Evolutionary conservation across 352 stramenopile genomes (phyloP).

Genomic region (Phytophthora syringae): DNA sequence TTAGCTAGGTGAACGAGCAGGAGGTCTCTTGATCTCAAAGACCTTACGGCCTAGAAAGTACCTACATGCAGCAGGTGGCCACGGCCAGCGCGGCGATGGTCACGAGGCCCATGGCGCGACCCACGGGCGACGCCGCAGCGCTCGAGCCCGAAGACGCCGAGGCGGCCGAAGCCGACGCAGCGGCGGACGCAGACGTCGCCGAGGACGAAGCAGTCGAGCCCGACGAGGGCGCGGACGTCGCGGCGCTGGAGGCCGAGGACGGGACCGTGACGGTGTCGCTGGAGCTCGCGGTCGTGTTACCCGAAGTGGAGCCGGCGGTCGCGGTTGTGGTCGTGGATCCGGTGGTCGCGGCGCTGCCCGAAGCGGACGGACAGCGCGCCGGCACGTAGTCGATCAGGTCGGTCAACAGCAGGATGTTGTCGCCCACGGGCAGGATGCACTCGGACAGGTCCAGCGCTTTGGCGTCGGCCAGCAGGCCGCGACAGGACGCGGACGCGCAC

Average conservation of each 20-base stretch:
- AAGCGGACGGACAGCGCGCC: constrained; percentile 29
- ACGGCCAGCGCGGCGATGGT: constrained; percentile 25
- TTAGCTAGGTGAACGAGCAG: background rate
- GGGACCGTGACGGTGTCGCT: constrained; percentile 24
- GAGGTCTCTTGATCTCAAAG: constrained; percentile 17
- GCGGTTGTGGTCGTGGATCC: constrained; percentile 49
- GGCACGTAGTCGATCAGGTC: constrained; percentile 45
- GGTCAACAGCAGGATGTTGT: constrained; percentile 38
- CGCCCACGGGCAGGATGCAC: constrained; percentile 43
- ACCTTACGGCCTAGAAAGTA: constrained; percentile 26
- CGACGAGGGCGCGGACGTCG: constrained; percentile 7
- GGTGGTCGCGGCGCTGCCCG: constrained; percentile 39
- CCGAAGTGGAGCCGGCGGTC: constrained; percentile 14
- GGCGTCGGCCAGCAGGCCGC: constrained; percentile 25
- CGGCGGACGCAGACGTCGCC: background rate
- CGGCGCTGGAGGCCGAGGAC: constrained; percentile 5
- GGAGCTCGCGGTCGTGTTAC: constrained; percentile 18
- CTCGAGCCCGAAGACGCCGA: constrained; percentile 31
- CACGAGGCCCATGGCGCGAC: constrained; percentile 22
- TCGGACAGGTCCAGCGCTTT: constrained; percentile 30
- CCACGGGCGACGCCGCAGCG: constrained; percentile 29
- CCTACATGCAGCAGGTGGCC: constrained; percentile 30
- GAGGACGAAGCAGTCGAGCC: constrained; percentile 9
- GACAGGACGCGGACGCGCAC: constrained; percentile 34
- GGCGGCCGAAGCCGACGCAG: constrained; percentile 19